Evolutionary conservation across 2,329 filamentous ascomycete species (phyloP), one percentile per base, ranked within the genome.

Genomic region (Colletotrichum trifolii): DNA sequence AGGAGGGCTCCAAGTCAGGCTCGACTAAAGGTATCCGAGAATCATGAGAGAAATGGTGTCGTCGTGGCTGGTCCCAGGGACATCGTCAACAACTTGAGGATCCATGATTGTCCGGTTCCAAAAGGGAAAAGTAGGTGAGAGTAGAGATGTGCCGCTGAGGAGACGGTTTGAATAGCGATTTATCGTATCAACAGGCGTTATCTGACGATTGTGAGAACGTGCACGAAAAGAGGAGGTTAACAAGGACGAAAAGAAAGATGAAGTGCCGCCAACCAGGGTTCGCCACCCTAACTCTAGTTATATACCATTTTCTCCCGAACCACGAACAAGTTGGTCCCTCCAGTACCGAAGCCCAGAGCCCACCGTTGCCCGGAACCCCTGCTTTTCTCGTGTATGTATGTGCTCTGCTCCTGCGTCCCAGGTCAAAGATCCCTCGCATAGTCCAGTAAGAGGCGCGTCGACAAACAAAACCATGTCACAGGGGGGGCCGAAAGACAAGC

Each of bases 31-130:
- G n/a, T 65, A 65, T 9, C 49, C 58, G 40, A 62, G 58, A 9
- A 65, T 62, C 58, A 65, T 65, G 35, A 65, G 58, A 13, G 63
- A 65, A 15, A 65, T 65, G 25, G 58, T 63, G n/a, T 65, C 63
- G 25, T 65, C 63, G 40, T 65, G 63, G 10, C 49, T 63, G 35
- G 63, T 65, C 39, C 48, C 63, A 5, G 58, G 58, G 25, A 39
- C 58, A 2, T 62, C 47, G 33, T 38, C 48, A 11, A 25, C 33
- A 12, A 47, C 17, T 45, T 57, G 47, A 13, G 63, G 63, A n/a
- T 65, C 63, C 58, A 65, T 65, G 9, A n/a, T 1, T 4, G 25
- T 25, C 25, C 6, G n/a, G 17, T 34, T 11, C 35, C 35, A 25
- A 36, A 17, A 9, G 25, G 4, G 13, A 15, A n/a, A 15, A 15